Evolutionary conservation across 176 grass and related monocot genomes (phyloP).

Genomic region (Carex littledalei): DNA sequence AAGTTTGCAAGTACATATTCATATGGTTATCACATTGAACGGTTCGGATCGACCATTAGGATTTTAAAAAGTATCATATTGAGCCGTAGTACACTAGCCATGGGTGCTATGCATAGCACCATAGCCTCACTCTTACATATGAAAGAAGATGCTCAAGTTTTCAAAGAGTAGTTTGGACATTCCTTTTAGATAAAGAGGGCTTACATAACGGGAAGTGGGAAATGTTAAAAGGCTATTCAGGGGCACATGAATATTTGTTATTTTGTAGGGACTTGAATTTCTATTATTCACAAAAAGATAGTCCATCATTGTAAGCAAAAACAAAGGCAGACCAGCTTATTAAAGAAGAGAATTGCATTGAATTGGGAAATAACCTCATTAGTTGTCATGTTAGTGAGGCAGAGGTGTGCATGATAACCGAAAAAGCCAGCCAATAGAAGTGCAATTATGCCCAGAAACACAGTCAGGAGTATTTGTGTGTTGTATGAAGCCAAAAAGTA

Average conservation of each 20-base stretch:
- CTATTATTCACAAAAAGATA: not conserved
- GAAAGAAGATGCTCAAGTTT: not conserved
- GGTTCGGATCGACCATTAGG: no score
- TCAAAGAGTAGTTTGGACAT: not conserved
- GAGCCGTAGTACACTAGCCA: no score
- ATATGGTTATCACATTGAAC: no score
- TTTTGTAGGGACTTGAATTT: not conserved
- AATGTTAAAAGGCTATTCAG: not conserved
- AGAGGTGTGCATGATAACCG: conserved; percentile 83
- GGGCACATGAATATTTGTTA: not conserved
- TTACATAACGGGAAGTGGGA: not conserved
- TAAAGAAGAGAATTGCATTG: not conserved
- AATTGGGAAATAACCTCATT: conserved; percentile 55
- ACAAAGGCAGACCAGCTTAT: not conserved
- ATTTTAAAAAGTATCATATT: no score
- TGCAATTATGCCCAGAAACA: conserved; percentile 83
- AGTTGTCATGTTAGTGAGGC: conserved; percentile 77
- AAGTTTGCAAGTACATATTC: no score
- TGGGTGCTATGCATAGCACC: no score
- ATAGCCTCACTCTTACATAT: no score
- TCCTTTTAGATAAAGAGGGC: not conserved
- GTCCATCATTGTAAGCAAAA: not conserved
- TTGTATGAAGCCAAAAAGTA: conserved; percentile 83
- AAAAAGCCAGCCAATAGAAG: conserved; percentile 89
- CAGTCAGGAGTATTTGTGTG: conserved; percentile 78